Percentiles rank a stretch among this genome's conserved stretches.
Conservation (phyloP, 2,329 filamentous ascomycete species). For the Fusarium sp. region DNA sequence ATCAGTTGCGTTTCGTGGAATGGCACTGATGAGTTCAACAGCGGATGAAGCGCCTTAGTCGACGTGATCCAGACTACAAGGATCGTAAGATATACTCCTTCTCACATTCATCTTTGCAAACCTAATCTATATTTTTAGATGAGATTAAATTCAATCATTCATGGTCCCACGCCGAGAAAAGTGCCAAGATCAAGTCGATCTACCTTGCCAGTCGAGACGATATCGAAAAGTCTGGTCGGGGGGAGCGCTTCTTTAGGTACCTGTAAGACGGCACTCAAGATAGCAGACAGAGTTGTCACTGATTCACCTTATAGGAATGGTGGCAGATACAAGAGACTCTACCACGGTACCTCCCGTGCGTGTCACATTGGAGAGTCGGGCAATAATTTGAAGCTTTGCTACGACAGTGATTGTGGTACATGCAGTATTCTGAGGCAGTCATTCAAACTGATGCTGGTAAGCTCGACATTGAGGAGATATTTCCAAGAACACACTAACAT, state of each 20-base stretch:
- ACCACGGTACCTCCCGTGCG: background rate
- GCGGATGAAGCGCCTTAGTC: background rate
- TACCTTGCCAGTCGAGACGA: background rate
- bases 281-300: no score
- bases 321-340: background rate
- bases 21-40: background rate
- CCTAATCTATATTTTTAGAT: accelerated
- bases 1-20: background rate
- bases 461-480: accelerated
- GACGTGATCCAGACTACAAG: background rate
- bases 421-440: background rate
- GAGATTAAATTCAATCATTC: background rate
- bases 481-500: accelerated
- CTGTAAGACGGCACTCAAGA: background rate
- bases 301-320: background rate
- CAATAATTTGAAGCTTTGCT: background rate
- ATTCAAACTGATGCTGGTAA: background rate
- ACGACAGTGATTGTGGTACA: background rate
- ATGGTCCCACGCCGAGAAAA: background rate
- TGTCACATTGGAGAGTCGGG: background rate
- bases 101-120: accelerated
- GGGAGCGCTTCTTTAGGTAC: background rate
- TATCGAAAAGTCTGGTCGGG: background rate
- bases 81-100: background rate
- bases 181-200: background rate